Conservation (phyloP, 495 filamentous ascomycete genomes). For the Hyaloscypha hepaticicola region DNA sequence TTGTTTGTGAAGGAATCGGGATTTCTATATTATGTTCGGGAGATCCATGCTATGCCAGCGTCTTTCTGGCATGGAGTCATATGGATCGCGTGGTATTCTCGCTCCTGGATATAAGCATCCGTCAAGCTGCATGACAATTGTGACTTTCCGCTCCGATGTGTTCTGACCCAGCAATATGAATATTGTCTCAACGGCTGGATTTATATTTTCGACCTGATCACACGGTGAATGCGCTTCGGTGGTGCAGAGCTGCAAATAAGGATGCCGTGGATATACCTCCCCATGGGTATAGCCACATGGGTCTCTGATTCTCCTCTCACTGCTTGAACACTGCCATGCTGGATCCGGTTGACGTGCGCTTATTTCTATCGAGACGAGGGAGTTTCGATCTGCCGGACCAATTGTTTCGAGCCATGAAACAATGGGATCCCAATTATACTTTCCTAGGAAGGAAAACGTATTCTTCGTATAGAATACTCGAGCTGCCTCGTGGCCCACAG, state of each 20-base stretch:
- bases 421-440: slow-evolving; percentile 14
- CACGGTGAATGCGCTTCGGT: slow-evolving; percentile 5
- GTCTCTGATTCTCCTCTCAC: slow-evolving; percentile 7
- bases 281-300: not conserved
- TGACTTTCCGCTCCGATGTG: slow-evolving; percentile 8
- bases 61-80: not conserved
- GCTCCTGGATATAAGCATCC: slow-evolving; percentile 6
- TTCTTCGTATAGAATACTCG: slow-evolving; percentile 11
- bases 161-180: slow-evolving; percentile 13
- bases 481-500: slow-evolving; percentile 12
- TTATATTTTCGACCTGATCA: slow-evolving; percentile 7
- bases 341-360: slow-evolving; percentile 7
- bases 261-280: slow-evolving; percentile 15
- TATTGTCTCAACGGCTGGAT: slow-evolving; percentile 12
- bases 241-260: slow-evolving; percentile 10
- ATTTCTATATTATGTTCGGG: slow-evolving; percentile 8
- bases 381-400: slow-evolving; percentile 9
- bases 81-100: not conserved
- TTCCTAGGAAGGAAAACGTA: slow-evolving; percentile 11
- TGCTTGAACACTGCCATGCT: slow-evolving; percentile 6
- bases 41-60: slow-evolving; percentile 13
- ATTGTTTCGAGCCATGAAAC: slow-evolving; percentile 11
- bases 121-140: slow-evolving; percentile 10
- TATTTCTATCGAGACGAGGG: slow-evolving; percentile 7
- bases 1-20: slow-evolving; percentile 6